Evolutionary conservation across 768 basidiomycete genomes (phyloP).

Genomic region (Leccinum pellstonianum): DNA sequence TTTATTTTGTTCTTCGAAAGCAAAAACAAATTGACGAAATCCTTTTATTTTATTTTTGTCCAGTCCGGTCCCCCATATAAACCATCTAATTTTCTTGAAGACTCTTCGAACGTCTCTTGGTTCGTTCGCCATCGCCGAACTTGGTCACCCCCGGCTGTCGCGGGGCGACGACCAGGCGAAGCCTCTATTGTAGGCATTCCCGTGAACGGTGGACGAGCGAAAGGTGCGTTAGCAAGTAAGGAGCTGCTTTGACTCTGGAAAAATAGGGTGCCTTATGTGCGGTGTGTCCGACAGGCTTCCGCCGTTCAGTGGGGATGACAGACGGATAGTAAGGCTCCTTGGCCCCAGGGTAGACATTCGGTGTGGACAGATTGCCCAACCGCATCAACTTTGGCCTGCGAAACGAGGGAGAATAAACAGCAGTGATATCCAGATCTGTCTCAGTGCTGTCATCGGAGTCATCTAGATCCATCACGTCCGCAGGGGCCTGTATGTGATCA

Average conservation of each 20-base stretch:
- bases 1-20: background rate
- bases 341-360: slow-evolving; percentile 49
- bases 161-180: slow-evolving; percentile 14
- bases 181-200: slow-evolving; percentile 28
- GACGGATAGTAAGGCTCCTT: slow-evolving; percentile 37
- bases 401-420: slow-evolving; percentile 28
- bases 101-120: slow-evolving; percentile 48
- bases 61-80: slow-evolving; percentile 36
- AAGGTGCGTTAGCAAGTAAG: slow-evolving; percentile 32
- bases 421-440: slow-evolving; percentile 37
- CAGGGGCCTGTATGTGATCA: slow-evolving; percentile 67
- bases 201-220: slow-evolving; percentile 42
- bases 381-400: slow-evolving; percentile 52
- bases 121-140: slow-evolving; percentile 30
- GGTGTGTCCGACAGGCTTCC: slow-evolving; percentile 53
- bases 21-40: background rate
- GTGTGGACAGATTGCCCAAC: slow-evolving; percentile 68
- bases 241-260: slow-evolving; percentile 39
- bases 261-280: slow-evolving; percentile 46
- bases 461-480: slow-evolving; percentile 73
- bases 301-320: slow-evolving; percentile 37
- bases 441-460: slow-evolving; percentile 50
- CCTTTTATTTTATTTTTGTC: background rate
- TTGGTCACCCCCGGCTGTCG: slow-evolving; percentile 22
- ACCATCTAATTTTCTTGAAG: slow-evolving; percentile 67